These are phyloP conservation scores for Hirsutella thompsonii DNA, from an alignment of 2,329 filamentous ascomycete genomes.

Conservation along the genomic window DNA sequence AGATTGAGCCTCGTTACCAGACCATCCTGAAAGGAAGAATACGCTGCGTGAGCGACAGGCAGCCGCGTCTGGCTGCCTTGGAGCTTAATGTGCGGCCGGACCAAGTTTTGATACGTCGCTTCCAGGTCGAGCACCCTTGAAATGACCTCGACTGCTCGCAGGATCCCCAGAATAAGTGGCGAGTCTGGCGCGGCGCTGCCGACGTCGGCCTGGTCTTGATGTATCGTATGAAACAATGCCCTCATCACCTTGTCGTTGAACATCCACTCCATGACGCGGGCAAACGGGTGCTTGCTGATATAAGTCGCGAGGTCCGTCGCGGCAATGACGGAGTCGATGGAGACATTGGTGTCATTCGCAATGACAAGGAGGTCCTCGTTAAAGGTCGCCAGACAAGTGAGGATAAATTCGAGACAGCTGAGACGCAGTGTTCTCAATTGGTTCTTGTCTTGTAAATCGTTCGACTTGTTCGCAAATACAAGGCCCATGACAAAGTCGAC, in stretches of 20 bases:
- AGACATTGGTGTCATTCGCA: conserved; percentile 63
- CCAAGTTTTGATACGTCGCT: conserved; percentile 80
- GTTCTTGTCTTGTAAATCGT: conserved; percentile 50
- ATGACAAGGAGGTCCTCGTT: conserved; percentile 88
- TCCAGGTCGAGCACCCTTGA: conserved; percentile 75
- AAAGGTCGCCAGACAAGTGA: conserved; percentile 69
- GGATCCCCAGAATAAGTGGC: conserved; percentile 65
- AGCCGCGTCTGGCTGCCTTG: conserved; percentile 45
- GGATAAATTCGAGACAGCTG: conserved; percentile 73
- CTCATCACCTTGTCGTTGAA: conserved; percentile 84
- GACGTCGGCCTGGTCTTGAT: conserved; percentile 62
- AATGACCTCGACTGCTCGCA: conserved; percentile 74
- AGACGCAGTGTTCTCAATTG: conserved; percentile 65
- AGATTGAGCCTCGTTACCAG: conserved; percentile 68
- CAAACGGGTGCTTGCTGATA: conserved; percentile 80
- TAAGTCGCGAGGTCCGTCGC: conserved; percentile 68
- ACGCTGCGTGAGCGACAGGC: conserved; percentile 54
- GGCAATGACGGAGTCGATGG: conserved; percentile 62
- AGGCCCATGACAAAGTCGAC: conserved; percentile 80
- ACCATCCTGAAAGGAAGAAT: conserved; percentile 86
- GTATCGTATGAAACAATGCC: conserved; percentile 64
- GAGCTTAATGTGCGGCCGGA: conserved; percentile 63
- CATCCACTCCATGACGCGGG: conserved; percentile 94
- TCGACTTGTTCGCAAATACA: conserved; percentile 56
- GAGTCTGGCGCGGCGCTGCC: conserved; percentile 64